A percentile compares a stretch with the other conserved stretches of the same genome.
Conservation (phyloP, 768 basidiomycete genomes). For the Wakefieldia striispora region DNA sequence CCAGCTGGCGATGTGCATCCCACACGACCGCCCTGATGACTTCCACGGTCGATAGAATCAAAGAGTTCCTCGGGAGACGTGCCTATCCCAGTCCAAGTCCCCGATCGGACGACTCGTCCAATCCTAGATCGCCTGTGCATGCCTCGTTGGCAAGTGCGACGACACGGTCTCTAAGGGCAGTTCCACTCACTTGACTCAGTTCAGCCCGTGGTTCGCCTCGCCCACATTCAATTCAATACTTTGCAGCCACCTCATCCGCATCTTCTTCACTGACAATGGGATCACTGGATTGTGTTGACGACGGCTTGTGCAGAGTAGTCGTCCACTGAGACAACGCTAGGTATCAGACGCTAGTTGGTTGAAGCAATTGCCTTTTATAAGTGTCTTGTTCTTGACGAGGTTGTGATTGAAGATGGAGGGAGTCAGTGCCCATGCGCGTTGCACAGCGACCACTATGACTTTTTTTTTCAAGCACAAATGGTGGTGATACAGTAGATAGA, state of each 20-base stretch:
- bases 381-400: constrained; percentile 79
- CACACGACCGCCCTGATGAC: constrained; percentile 61
- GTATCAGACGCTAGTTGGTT: neutral
- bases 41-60: constrained; percentile 84
- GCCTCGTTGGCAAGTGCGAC: constrained; percentile 81
- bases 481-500: constrained; percentile 45
- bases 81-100: constrained; percentile 62
- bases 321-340: constrained; percentile 54
- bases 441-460: constrained; percentile 83
- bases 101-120: constrained; percentile 65
- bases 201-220: too few species aligned
- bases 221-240: too few species aligned
- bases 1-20: constrained; percentile 56
- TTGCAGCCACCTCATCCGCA: too few species aligned
- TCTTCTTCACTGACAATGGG: constrained; percentile 96
- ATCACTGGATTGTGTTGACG: constrained; percentile 76
- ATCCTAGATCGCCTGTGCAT: constrained; percentile 49
- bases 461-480: constrained; percentile 68
- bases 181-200: constrained; percentile 50
- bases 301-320: constrained; percentile 95
- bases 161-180: constrained; percentile 60
- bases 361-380: constrained; percentile 82
- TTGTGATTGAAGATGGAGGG: constrained; percentile 83
- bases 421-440: constrained; percentile 81
- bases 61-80: constrained; percentile 59